Evolutionary conservation across 805 yeast species (phyloP), one percentile per base, ranked within the genome.

Genomic region (Hanseniaspora nectarophila): DNA sequence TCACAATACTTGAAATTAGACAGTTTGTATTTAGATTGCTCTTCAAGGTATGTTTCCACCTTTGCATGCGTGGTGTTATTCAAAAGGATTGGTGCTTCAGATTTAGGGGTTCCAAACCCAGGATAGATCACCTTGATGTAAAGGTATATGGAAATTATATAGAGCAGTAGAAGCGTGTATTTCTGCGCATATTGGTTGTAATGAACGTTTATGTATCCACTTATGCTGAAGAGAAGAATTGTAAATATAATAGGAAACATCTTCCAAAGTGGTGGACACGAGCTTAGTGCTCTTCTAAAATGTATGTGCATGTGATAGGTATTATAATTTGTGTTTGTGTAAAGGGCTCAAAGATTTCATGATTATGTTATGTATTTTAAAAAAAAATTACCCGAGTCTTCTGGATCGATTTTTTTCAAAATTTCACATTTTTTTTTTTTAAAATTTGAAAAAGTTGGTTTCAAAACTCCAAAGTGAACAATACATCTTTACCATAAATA

Each of bases 1-100:
- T 40, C 31, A 13, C 53, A 49, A 13, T 49, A n/a, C 18, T 49
- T 40, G 43, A 49, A 34, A 8, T 49, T 32, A 5, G 53, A 31
- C 2, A 49, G 37, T 7, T 33, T 26, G 9, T 28, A 23, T 10
- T 24, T 31, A 0, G n/a, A 13, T 5, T 4, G 16, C 5, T 13
- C 16, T 6, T 33, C 21, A 2, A 49, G 10, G 21, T 42, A 26
- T 9, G 40, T 31, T 15, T 40, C 43, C 4, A 40, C 32, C 20
- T 13, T 26, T 12, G 43, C n/a, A 15, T n/a, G 23, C 3, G 31
- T 8, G 4, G 28, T n/a, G 8, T 32, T 20, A 0, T 8, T 10
- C 15, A 43, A 3, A 4, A 48, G 26, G 3, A 20, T 23, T 1
- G 12, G 18, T 5, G 28, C 26, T 21, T 48, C 45, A 12, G 15